A percentile compares a stretch with the other conserved stretches of the same genome.
These are phyloP conservation scores for Ophiocordyceps camponoti-saundersi DNA, from an alignment of 2,329 filamentous ascomycete species.

Conservation along the genomic window DNA sequence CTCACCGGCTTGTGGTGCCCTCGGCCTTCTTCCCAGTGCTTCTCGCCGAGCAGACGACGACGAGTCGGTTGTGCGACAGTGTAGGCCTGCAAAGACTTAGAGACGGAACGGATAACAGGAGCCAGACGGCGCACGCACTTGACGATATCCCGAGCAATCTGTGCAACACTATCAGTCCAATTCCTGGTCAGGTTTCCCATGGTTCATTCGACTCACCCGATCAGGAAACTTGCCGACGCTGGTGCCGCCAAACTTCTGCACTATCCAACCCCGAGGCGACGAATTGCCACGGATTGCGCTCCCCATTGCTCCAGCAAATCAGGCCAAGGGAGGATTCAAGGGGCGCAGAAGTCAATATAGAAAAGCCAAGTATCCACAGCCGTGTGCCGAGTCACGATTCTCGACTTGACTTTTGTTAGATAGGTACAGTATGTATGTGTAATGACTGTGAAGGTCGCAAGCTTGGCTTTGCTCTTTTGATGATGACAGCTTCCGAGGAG, in stretches of 20 bases:
- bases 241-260: slow-evolving; percentile 92
- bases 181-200: background rate
- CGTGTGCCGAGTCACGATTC: too few species aligned
- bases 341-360: too few species aligned
- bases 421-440: too few species aligned
- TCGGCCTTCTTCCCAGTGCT: slow-evolving; percentile 89
- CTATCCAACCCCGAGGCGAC: slow-evolving; percentile 48
- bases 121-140: slow-evolving; percentile 13
- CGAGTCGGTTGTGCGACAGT: slow-evolving; percentile 56
- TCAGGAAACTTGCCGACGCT: slow-evolving; percentile 87
- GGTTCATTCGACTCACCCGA: slow-evolving; percentile 26
- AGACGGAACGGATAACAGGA: background rate
- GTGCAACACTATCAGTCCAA: background rate
- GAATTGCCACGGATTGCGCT: slow-evolving; percentile 17
- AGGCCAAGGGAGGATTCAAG: too few species aligned
- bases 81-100: slow-evolving; percentile 15
- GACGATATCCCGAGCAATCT: slow-evolving; percentile 26
- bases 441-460: too few species aligned
- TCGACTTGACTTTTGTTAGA: too few species aligned
- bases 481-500: too few species aligned
- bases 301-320: slow-evolving; percentile 10
- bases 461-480: too few species aligned
- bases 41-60: slow-evolving; percentile 87
- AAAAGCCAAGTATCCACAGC: too few species aligned
- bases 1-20: slow-evolving; percentile 87